Evolutionary conservation across 1,139 yeast species (phyloP), one percentile per base, ranked within the genome.

Genomic region (Hyphopichia fennica): DNA sequence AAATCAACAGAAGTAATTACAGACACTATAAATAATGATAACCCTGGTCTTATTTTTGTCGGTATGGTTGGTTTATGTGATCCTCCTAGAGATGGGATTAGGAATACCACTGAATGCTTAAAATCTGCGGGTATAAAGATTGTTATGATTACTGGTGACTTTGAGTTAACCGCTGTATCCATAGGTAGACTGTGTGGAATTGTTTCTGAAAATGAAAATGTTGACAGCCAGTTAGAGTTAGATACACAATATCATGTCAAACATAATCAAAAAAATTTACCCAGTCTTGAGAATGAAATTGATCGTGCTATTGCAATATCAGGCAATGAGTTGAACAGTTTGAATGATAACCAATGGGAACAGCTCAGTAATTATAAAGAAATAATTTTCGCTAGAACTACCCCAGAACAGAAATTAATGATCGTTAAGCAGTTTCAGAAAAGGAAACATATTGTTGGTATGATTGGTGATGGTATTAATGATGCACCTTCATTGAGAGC

Each of bases 141-240:
- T 19, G 66, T 72, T 17, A 77, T 77, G 82, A 75, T 77, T 30
- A 77, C 82, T 23, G 82, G 82, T 41, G 83, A 77, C 53, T 75
- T 69, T 49, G 76, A 72, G 46, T 57, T 73, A 28, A 77, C 82
- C n/a, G 83, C 80, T 5, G 62, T 69, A 36, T 70, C 80, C 3
- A 77, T 78, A 54, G 81, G 80, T 11, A 62, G 64, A 37, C 68
- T 69, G 46, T 66, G 73, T 53, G 76, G 76, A n/a, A 72, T 75
- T 37, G 49, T 72, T 17, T 58, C 71, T 2, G 33, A 25, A 4
- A 49, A 52, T 22, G 56, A 50, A n/a, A 45, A 45, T 3, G 57
- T 69, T n/a, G 67, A 63, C 42, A 50, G 46, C 8, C 53, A 54
- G 31, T 51, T 54, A 3, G 59, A 60, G 34, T 50, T 66, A 39